These are phyloP conservation scores for Sclerotinia minor DNA, from an alignment of 2,329 filamentous ascomycete species.

Conservation along the genomic window DNA sequence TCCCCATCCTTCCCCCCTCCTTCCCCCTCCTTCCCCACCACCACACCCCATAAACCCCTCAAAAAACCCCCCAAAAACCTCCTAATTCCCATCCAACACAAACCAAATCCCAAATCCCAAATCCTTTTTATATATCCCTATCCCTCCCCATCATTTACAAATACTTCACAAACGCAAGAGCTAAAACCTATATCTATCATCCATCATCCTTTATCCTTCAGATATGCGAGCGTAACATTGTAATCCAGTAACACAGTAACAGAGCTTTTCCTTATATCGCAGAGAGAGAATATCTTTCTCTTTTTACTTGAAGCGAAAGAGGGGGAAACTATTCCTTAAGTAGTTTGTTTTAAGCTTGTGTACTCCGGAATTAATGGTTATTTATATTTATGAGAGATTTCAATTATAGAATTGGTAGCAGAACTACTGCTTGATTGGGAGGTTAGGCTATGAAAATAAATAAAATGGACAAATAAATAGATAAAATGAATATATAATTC, in stretches of 20 bases:
- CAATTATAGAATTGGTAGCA: neutral
- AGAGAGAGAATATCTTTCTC: neutral
- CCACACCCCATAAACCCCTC: too few relatives aligned
- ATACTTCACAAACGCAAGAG: neutral
- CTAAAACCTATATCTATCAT: neutral
- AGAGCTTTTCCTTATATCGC: neutral
- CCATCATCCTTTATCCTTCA: neutral
- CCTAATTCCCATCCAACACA: too few relatives aligned
- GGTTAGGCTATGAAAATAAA: too few relatives aligned
- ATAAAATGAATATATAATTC: neutral
- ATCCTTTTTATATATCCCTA: too few relatives aligned
- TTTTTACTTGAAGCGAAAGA: neutral
- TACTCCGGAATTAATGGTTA: too few relatives aligned
- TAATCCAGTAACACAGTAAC: too few relatives aligned
- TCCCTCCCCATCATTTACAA: too few relatives aligned
- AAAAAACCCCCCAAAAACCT: too few relatives aligned
- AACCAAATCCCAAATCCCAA: too few relatives aligned
- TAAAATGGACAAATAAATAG: neutral
- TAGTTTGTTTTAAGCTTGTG: neutral
- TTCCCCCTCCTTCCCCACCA: too few relatives aligned
- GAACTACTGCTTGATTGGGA: neutral
- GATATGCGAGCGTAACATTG: neutral
- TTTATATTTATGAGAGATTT: too few relatives aligned
- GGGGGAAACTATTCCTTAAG: neutral
- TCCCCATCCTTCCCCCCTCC: too few relatives aligned